Percentiles rank a stretch among this genome's conserved stretches.
phyloP scores from a whole-genome alignment of 2,329 filamentous ascomycete genomes.

The Calonectria ilicicola region DNA sequence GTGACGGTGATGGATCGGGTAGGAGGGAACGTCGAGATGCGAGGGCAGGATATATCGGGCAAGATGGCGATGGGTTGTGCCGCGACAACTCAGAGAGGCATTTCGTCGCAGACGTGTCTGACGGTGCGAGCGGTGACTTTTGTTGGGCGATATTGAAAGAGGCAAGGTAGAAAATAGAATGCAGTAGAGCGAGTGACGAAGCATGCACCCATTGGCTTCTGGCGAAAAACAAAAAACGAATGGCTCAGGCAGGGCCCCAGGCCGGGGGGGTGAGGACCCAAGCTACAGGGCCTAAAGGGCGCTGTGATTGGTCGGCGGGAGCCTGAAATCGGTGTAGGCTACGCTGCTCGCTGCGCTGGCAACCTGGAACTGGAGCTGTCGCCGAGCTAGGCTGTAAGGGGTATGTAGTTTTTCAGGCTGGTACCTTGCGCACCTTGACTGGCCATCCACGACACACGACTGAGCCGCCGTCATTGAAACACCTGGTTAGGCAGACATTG shows the following conservation, averaged over 20 bases:
- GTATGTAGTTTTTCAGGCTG: slow-evolving; percentile 10
- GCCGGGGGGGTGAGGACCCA: slow-evolving; percentile 28
- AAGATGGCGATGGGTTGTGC: slow-evolving; percentile 38
- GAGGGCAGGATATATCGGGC: slow-evolving; percentile 25
- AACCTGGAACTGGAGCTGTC: slow-evolving; percentile 28
- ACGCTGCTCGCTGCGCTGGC: slow-evolving; percentile 39
- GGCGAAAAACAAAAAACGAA: slow-evolving; percentile 39
- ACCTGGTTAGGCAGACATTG: background rate
- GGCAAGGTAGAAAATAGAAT: slow-evolving; percentile 31
- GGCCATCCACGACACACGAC: background rate
- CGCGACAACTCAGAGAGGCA: slow-evolving; percentile 42
- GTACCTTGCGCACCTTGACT: slow-evolving; percentile 10
- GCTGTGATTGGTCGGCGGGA: slow-evolving; percentile 34
- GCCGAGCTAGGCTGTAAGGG: background rate
- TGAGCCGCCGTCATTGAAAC: background rate
- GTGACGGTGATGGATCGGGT: slow-evolving; percentile 17
- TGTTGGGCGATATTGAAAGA: slow-evolving; percentile 30
- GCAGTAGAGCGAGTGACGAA: slow-evolving; percentile 42
- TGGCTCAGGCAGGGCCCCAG: slow-evolving; percentile 20
- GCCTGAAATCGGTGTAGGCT: slow-evolving; percentile 32
- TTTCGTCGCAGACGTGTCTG: slow-evolving; percentile 40
- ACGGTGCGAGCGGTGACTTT: slow-evolving; percentile 40
- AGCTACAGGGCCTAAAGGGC: slow-evolving; percentile 32
- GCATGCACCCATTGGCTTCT: slow-evolving; percentile 40
- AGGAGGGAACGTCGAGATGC: slow-evolving; percentile 22